phyloP scores from a whole-genome alignment of 129 eudicot species.

The Oenanthe sinensis region DNA sequence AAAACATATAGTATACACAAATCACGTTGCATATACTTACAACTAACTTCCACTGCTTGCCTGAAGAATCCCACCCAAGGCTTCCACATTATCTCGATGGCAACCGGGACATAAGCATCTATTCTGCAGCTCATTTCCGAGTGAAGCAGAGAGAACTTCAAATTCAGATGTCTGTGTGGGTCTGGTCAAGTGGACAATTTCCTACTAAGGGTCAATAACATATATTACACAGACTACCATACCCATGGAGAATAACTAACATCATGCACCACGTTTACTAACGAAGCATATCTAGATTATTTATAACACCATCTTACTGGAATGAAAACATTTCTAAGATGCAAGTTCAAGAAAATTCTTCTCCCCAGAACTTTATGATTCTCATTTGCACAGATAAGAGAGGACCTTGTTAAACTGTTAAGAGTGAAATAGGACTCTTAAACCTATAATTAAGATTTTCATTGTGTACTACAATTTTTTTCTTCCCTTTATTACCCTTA shows the following conservation, averaged over 20 bases:
- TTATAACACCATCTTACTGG: neutral
- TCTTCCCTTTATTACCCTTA: neutral
- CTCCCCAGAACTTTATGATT: neutral
- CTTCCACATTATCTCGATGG: conserved; percentile 50
- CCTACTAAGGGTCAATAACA: conserved; percentile 6
- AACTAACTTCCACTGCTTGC: conserved; percentile 19
- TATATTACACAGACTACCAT: neutral
- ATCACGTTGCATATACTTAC: conserved; percentile 20
- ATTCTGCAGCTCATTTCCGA: conserved; percentile 63
- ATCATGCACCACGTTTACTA: neutral
- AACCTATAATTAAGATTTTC: neutral
- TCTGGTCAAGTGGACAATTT: conserved; percentile 34
- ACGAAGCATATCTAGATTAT: neutral
- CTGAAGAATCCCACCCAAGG: conserved; percentile 40
- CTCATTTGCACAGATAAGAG: neutral
- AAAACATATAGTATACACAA: neutral
- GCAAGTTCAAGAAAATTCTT: neutral
- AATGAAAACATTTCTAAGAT: neutral
- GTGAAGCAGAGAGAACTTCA: conserved; percentile 41
- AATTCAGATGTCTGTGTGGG: conserved; percentile 53
- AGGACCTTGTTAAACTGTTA: neutral
- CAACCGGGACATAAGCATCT: conserved; percentile 62
- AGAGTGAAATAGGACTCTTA: neutral
- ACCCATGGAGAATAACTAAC: neutral
- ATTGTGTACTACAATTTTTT: neutral